Evolutionary conservation across 1,139 yeast species (phyloP).

Genomic region (Candida tetrigidarum): DNA sequence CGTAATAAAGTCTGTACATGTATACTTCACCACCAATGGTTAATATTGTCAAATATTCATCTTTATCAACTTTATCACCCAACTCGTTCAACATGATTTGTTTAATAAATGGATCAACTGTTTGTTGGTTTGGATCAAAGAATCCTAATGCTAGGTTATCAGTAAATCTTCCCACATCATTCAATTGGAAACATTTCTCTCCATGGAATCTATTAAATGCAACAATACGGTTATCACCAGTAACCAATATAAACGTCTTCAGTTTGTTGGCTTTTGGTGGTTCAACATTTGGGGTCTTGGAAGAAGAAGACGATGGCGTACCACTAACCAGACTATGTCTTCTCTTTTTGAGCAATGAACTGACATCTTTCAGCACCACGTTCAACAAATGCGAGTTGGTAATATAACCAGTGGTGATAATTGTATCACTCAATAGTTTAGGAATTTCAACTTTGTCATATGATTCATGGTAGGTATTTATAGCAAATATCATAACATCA

Average conservation of each 20-base stretch:
- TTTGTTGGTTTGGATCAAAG: conserved; percentile 61
- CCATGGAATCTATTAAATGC: conserved; percentile 67
- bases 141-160: conserved; percentile 56
- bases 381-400: conserved; percentile 47
- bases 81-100: conserved; percentile 68
- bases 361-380: conserved; percentile 46
- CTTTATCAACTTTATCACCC: conserved; percentile 59
- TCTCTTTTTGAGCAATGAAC: conserved; percentile 40
- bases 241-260: conserved; percentile 65
- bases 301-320: too few species aligned
- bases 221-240: conserved; percentile 76
- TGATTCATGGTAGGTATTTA: conserved; percentile 45
- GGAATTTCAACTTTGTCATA: conserved; percentile 50
- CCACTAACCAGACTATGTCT: conserved; percentile 21
- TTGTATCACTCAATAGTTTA: conserved; percentile 56
- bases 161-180: conserved; percentile 59
- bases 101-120: conserved; percentile 77
- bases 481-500: conserved; percentile 52
- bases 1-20: conserved; percentile 62
- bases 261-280: conserved; percentile 35
- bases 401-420: conserved; percentile 72
- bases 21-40: conserved; percentile 82
- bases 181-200: conserved; percentile 67
- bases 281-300: conserved; percentile 19
- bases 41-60: conserved; percentile 68